Evolutionary conservation across 2,329 filamentous ascomycete species (phyloP).

Genomic region (Ascochyta pisi): DNA sequence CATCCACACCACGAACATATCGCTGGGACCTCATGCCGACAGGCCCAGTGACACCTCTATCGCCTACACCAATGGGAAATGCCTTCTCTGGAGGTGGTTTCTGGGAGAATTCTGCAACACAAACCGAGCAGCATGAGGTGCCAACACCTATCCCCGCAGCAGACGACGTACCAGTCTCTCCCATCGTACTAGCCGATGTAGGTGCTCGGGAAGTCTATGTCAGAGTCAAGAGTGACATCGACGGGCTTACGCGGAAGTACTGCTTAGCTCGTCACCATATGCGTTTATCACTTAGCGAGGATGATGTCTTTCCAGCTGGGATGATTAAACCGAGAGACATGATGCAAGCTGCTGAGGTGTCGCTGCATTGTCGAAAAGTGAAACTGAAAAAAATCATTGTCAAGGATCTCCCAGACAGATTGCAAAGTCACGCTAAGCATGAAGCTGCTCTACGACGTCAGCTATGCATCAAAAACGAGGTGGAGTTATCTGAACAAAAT

Average conservation of each 20-base stretch:
- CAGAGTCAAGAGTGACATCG: neutral
- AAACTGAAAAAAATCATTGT: neutral
- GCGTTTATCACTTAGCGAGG: neutral
- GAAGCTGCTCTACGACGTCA: neutral
- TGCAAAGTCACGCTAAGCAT: neutral
- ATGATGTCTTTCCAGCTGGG: neutral
- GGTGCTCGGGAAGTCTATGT: neutral
- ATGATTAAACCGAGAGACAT: slow-evolving; percentile 7
- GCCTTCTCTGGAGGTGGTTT: slow-evolving; percentile 27
- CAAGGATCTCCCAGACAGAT: slow-evolving; percentile 2
- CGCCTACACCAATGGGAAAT: slow-evolving; percentile 22
- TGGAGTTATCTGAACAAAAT: slow-evolving; percentile 5
- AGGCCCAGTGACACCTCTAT: slow-evolving; percentile 23
- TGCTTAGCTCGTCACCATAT: slow-evolving; percentile 11
- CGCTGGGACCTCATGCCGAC: slow-evolving; percentile 24
- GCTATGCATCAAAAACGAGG: neutral
- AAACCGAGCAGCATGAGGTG: slow-evolving; percentile 1
- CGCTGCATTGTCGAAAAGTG: neutral
- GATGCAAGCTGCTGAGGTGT: neutral
- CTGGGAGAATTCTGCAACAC: slow-evolving; percentile 20
- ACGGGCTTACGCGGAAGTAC: slow-evolving; percentile 13
- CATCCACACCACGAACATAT: slow-evolving; percentile 16
- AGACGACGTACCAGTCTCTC: neutral
- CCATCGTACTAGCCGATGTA: neutral
- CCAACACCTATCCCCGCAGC: neutral